phyloP scores from a whole-genome alignment of 495 filamentous ascomycete genomes.

The Terfezia boudieri region DNA sequence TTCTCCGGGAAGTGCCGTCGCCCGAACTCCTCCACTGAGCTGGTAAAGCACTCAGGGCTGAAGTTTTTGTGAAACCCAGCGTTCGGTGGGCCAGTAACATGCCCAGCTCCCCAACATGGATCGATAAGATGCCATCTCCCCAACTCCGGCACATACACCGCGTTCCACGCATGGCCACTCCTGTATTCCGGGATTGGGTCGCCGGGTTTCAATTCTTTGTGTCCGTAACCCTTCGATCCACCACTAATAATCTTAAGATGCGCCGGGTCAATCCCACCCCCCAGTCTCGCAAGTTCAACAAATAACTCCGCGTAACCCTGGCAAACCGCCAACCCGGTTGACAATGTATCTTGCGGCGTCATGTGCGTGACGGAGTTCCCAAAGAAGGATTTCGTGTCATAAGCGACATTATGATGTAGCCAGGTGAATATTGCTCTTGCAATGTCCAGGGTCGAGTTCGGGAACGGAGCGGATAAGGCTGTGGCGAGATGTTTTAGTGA shows the following conservation, averaged over 20 bases:
- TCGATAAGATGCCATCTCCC: constrained; percentile 85
- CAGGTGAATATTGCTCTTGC: constrained; percentile 82
- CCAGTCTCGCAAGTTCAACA: constrained; percentile 43
- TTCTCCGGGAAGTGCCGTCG: constrained; percentile 54
- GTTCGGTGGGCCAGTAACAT: constrained; percentile 32
- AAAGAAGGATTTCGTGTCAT: constrained; percentile 62
- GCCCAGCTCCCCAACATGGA: constrained; percentile 77
- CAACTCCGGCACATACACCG: constrained; percentile 51
- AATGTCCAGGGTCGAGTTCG: constrained; percentile 55
- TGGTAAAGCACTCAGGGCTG: constrained; percentile 45
- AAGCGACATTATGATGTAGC: constrained; percentile 81
- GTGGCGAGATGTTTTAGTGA: constrained; percentile 43
- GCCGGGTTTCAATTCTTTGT: constrained; percentile 23
- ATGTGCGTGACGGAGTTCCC: constrained; percentile 39
- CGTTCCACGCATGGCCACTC: constrained; percentile 75
- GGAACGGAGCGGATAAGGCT: constrained; percentile 56
- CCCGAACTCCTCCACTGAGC: constrained; percentile 65
- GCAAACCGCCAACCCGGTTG: constrained; percentile 65
- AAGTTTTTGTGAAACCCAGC: constrained; percentile 30
- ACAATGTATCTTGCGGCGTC: constrained; percentile 43
- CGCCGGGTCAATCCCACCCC: constrained; percentile 40
- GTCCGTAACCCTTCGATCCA: constrained; percentile 73
- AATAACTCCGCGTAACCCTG: constrained; percentile 79
- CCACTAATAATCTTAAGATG: constrained; percentile 39
- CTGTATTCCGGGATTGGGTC: constrained; percentile 29